Conservation (phyloP, 306 rosid genomes). For the Malus orientalis region DNA sequence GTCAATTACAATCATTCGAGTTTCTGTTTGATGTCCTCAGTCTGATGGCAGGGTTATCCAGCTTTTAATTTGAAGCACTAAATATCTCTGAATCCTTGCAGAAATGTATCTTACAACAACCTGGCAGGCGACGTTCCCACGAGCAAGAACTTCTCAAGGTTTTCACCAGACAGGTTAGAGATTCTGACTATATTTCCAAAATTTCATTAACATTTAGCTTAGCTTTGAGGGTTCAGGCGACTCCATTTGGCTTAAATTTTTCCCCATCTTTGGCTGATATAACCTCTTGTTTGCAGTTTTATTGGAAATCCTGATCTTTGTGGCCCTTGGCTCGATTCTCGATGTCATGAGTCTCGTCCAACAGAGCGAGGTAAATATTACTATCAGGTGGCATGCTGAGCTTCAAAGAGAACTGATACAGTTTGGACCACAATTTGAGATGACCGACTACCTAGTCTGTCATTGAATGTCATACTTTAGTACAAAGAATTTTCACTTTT, state of each 20-base stretch:
- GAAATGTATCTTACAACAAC: conserved; percentile 83
- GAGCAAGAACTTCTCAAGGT: conserved; percentile 80
- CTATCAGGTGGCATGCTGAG: neutral
- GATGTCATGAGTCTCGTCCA: conserved; percentile 53
- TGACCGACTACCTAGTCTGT: neutral
- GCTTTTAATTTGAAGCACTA: neutral
- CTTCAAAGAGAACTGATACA: neutral
- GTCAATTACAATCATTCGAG: conserved; percentile 3
- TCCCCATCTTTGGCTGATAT: neutral
- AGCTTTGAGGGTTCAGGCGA: neutral
- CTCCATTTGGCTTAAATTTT: neutral
- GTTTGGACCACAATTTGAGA: neutral
- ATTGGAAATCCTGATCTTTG: conserved; percentile 85
- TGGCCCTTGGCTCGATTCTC: conserved; percentile 68
- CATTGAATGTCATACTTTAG: neutral
- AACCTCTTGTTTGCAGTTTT: conserved; percentile 44
- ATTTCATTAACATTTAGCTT: neutral
- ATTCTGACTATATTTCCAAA: neutral
- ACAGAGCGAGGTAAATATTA: conserved; percentile 53
- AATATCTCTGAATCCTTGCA: conserved; percentile 23
- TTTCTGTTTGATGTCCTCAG: neutral
- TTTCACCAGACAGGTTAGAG: conserved; percentile 70
- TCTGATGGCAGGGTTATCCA: neutral
- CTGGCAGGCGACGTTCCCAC: conserved; percentile 84
- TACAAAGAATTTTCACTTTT: neutral